Evolutionary conservation across 441 rosid genomes (phyloP).

Genomic region (Corymbia calophylla): DNA sequence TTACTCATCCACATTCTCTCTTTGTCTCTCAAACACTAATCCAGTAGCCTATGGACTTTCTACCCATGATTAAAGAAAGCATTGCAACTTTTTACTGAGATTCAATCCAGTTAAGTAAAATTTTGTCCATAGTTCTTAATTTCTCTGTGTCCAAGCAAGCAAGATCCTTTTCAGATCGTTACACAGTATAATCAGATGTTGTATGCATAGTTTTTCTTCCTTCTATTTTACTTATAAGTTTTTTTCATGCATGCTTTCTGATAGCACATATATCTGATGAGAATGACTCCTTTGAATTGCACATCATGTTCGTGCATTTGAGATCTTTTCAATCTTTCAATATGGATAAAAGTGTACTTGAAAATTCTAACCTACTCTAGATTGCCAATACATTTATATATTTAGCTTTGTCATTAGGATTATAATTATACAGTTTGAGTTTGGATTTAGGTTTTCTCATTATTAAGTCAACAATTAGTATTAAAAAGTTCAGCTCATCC

Average conservation of each 20-base stretch:
- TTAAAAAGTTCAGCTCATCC: background rate
- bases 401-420: background rate
- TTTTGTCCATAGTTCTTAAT: background rate
- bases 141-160: background rate
- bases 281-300: background rate
- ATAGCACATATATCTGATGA: background rate
- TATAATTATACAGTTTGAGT: background rate
- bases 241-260: background rate
- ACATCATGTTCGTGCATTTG: background rate
- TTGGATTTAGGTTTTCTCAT: background rate
- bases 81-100: background rate
- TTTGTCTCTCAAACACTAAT: background rate
- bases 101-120: background rate
- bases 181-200: background rate
- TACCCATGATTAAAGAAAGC: background rate
- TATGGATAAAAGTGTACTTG: background rate
- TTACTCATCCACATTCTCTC: background rate
- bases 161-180: background rate
- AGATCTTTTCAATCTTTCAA: background rate
- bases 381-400: background rate
- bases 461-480: background rate
- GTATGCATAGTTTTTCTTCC: background rate
- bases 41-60: background rate
- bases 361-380: background rate
- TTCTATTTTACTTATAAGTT: background rate